Conservation (phyloP, 1,139 yeast genomes). For the Geotrichum fermentans region DNA sequence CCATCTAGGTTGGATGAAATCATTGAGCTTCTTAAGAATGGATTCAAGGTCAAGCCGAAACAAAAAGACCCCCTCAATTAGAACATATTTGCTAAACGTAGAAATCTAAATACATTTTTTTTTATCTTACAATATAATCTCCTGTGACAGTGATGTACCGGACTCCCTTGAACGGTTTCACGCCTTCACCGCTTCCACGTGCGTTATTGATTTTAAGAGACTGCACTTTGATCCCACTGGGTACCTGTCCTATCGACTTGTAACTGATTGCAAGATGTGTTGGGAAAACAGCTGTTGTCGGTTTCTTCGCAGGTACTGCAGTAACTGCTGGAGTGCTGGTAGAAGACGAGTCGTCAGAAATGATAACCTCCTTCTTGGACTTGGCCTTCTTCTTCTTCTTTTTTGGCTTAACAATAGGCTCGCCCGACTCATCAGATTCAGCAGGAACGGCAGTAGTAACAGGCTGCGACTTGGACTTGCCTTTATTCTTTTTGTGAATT, state of each 20-base stretch:
- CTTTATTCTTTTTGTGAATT: neutral
- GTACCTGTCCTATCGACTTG: conserved; percentile 61
- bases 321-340: neutral
- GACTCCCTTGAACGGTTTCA: conserved; percentile 88
- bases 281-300: conserved; percentile 42
- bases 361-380: conserved; percentile 9
- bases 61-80: conserved; percentile 9
- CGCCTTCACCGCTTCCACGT: conserved; percentile 56
- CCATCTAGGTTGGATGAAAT: conserved; percentile 40
- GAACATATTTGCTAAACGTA: neutral
- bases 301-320: neutral
- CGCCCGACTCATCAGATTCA: neutral
- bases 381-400: conserved; percentile 15
- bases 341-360: conserved; percentile 8
- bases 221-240: conserved; percentile 72
- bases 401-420: neutral
- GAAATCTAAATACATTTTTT: neutral
- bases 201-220: conserved; percentile 56
- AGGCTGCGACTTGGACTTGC: conserved; percentile 8
- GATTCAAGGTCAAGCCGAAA: conserved; percentile 32
- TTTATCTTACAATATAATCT: conserved; percentile 48
- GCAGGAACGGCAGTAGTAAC: neutral
- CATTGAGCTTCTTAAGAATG: conserved; percentile 38
- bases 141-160: conserved; percentile 70
- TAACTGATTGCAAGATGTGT: conserved; percentile 51